A percentile compares a stretch with the other conserved stretches of the same genome.
Conservation (phyloP, 2,329 filamentous ascomycete genomes). For the Trichoderma pleuroti region DNA sequence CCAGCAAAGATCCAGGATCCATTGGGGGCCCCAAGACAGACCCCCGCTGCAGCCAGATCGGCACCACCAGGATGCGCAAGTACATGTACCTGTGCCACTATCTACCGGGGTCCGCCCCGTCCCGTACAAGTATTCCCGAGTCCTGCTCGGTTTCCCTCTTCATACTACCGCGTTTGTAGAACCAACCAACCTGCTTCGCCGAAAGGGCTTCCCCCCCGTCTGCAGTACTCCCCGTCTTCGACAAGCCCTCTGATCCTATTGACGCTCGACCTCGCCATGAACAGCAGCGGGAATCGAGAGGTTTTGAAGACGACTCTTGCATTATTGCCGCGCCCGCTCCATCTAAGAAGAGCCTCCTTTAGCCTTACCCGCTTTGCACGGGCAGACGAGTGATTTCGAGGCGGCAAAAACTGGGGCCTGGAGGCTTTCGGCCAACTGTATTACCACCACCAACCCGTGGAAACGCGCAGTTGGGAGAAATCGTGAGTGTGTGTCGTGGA, state of each 20-base stretch:
- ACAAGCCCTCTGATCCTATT: not conserved
- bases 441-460: not conserved
- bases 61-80: constrained; percentile 1
- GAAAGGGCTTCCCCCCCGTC: not conserved
- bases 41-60: constrained; percentile 16
- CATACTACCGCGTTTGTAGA: not conserved
- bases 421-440: constrained; percentile 7
- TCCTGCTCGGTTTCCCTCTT: not conserved
- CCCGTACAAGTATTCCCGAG: not conserved
- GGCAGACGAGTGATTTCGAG: constrained; percentile 10
- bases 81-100: not conserved
- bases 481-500: not conserved
- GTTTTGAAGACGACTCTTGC: not conserved
- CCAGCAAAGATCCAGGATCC: not conserved
- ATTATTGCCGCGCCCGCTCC: not conserved
- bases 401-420: constrained; percentile 15
- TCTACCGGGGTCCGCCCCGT: constrained; percentile 14
- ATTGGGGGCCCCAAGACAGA: not conserved
- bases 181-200: not conserved
- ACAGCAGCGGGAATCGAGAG: not conserved
- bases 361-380: constrained; percentile 4
- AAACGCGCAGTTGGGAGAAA: not conserved
- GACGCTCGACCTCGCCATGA: constrained; percentile 3
- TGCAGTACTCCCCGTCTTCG: not conserved
- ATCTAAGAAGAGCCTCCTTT: not conserved